These are phyloP conservation scores for Oemleria cerasiformis DNA, from an alignment of 306 rosid species.

Conservation along the genomic window DNA sequence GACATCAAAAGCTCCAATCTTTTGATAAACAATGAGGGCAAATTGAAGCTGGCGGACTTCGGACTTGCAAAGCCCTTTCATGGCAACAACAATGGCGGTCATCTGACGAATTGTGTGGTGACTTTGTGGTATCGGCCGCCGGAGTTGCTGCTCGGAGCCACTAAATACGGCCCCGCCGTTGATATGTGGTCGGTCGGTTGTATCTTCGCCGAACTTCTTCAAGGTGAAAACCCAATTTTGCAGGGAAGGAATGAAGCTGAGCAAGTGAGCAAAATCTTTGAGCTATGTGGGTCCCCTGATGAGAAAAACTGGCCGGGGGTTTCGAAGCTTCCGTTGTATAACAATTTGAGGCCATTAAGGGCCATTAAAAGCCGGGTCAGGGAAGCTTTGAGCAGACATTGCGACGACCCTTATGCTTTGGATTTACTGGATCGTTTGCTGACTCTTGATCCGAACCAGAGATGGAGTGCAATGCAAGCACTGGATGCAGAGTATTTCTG, in stretches of 20 bases:
- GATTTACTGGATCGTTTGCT: conserved; percentile 67
- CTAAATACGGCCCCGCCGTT: conserved; percentile 72
- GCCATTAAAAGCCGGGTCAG: conserved; percentile 62
- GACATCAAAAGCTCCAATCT: conserved; percentile 81
- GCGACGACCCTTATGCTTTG: conserved; percentile 64
- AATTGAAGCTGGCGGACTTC: conserved; percentile 70
- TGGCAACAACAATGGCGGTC: conserved; percentile 53
- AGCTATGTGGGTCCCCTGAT: conserved; percentile 76
- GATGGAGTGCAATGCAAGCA: conserved; percentile 65
- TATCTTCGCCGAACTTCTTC: conserved; percentile 72
- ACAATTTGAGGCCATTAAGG: conserved; percentile 62
- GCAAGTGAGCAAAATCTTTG: conserved; percentile 64
- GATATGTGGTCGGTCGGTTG: conserved; percentile 87
- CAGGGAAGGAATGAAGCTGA: conserved; percentile 82
- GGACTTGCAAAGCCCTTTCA: conserved; percentile 62
- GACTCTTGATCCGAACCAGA: conserved; percentile 68
- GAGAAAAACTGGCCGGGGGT: conserved; percentile 73
- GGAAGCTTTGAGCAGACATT: conserved; percentile 52
- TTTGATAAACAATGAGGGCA: conserved; percentile 71
- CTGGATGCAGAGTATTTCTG: conserved; percentile 75
- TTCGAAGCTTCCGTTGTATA: conserved; percentile 57
- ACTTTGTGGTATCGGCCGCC: conserved; percentile 81
- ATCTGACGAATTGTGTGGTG: conserved; percentile 68
- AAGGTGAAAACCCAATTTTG: conserved; percentile 54
- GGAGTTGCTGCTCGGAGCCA: conserved; percentile 67